Conservation (phyloP, 768 basidiomycete genomes). For the Mycena galopus region DNA sequence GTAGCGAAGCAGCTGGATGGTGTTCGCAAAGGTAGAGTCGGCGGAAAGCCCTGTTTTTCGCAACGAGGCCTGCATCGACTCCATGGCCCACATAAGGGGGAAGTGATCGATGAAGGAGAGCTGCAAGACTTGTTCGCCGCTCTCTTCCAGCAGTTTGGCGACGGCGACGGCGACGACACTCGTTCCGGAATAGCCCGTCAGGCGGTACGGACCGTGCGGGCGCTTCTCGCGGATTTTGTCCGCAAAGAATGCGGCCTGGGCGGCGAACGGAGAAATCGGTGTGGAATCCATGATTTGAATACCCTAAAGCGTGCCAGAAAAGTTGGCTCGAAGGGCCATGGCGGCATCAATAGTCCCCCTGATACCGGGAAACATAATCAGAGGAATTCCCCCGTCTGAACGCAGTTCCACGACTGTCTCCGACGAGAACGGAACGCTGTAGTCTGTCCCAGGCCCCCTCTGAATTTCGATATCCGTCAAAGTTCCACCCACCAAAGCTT, state of each 20-base stretch:
- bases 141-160: slow-evolving; percentile 12
- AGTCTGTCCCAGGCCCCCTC: too few species aligned
- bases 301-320: slow-evolving; percentile 8
- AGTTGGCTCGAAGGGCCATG: slow-evolving; percentile 3
- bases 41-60: background rate
- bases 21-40: background rate
- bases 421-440: too few species aligned
- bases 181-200: background rate
- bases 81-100: background rate
- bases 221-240: slow-evolving; percentile 4
- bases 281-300: slow-evolving; percentile 4
- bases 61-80: background rate
- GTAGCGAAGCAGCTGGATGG: background rate
- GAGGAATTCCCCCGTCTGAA: background rate
- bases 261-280: background rate
- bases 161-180: slow-evolving; percentile 2
- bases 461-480: too few species aligned
- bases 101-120: slow-evolving; percentile 6
- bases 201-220: slow-evolving; percentile 11
- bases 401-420: slow-evolving; percentile 9
- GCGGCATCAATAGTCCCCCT: background rate
- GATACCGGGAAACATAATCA: slow-evolving; percentile 13
- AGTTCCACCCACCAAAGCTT: too few species aligned
- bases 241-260: background rate
- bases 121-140: slow-evolving; percentile 1